phyloP scores from a whole-genome alignment of 257 asterid species.

The Penstemon barbatus region DNA sequence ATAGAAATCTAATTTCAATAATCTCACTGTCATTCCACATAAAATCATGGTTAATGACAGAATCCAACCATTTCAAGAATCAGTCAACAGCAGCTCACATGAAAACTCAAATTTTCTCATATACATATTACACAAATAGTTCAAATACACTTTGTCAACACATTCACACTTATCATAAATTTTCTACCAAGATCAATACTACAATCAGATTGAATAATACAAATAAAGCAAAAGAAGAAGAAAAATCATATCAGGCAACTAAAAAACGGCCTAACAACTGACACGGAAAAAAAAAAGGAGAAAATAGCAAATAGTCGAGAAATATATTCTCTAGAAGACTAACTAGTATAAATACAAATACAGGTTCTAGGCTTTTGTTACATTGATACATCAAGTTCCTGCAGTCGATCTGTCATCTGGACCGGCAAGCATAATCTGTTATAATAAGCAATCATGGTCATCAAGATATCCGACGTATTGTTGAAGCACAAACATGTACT shows the following conservation, averaged over 20 bases:
- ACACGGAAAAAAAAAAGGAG: constrained; percentile 13
- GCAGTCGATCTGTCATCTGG: constrained; percentile 69
- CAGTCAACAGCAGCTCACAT: background rate
- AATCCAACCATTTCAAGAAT: background rate
- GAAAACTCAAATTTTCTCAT: constrained; percentile 28
- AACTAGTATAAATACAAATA: constrained; percentile 33
- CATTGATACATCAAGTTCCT: constrained; percentile 32
- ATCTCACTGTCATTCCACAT: too few relatives aligned
- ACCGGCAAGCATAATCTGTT: constrained; percentile 77
- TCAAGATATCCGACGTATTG: too few relatives aligned
- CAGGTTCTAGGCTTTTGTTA: constrained; percentile 30
- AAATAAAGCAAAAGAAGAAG: constrained; percentile 15
- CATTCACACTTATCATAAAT: constrained; percentile 21
- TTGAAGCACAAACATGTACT: too few relatives aligned
- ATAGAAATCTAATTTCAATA: too few relatives aligned
- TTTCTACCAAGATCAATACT: constrained; percentile 24
- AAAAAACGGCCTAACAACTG: constrained; percentile 57
- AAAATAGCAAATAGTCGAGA: background rate
- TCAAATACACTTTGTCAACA: constrained; percentile 28
- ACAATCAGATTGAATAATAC: constrained; percentile 26
- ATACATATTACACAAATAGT: constrained; percentile 21
- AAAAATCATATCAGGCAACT: constrained; percentile 45
- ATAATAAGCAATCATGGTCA: background rate
- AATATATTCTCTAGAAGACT: constrained; percentile 34
- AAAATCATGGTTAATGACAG: background rate